These are phyloP conservation scores for Eremochloa ophiuroides DNA, from an alignment of 176 grass and related monocot genomes.

Conservation along the genomic window DNA sequence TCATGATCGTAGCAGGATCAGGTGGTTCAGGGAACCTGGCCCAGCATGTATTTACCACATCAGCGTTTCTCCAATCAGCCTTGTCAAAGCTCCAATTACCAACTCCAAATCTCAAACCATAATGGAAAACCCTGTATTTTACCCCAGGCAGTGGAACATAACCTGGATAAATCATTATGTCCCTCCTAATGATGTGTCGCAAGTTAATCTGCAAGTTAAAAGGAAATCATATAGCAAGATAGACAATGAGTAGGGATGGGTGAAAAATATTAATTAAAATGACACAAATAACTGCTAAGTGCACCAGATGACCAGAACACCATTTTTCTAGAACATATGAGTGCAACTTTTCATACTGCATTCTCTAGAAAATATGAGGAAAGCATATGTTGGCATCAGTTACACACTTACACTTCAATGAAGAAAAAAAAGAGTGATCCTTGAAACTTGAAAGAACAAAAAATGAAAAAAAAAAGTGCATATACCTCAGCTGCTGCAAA, in stretches of 20 bases:
- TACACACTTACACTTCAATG: neutral
- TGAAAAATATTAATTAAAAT: conserved; percentile 6
- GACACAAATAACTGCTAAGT: neutral
- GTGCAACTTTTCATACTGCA: neutral
- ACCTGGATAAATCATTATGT: conserved; percentile 95
- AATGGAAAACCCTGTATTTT: conserved; percentile 89
- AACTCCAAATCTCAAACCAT: conserved; percentile 85
- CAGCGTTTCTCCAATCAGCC: conserved; percentile 76
- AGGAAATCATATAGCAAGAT: conserved; percentile 18
- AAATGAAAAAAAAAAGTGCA: neutral
- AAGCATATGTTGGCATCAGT: neutral
- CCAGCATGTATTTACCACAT: conserved; percentile 90
- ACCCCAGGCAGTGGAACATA: conserved; percentile 65
- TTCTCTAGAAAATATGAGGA: neutral
- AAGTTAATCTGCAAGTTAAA: conserved; percentile 69
- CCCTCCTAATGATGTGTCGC: conserved; percentile 71
- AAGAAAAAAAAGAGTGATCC: neutral
- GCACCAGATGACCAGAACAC: neutral
- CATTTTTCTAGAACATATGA: conserved; percentile 4
- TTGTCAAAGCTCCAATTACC: conserved; percentile 98
- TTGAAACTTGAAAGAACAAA: conserved; percentile 6
- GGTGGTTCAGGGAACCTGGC: conserved; percentile 86
- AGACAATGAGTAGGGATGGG: neutral
- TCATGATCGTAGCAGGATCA: conserved; percentile 56
- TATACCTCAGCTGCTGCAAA: conserved; percentile 95